phyloP scores from a whole-genome alignment of 2,329 filamentous ascomycete species.

The Colletotrichum acutatum region DNA sequence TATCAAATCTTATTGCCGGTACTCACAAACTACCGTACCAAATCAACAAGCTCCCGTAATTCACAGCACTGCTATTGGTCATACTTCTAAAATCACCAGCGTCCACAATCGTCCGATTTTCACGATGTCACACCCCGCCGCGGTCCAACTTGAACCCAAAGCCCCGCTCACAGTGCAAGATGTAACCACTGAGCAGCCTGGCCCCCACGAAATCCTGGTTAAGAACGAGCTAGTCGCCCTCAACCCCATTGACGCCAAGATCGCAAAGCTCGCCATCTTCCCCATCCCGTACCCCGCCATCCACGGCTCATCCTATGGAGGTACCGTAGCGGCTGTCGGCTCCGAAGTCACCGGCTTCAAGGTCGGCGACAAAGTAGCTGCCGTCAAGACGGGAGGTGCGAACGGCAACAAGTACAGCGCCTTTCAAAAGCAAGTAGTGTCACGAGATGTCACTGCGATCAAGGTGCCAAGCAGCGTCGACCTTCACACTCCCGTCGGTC shows the following conservation, averaged over 20 bases:
- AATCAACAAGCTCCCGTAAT: neutral
- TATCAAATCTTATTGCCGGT: neutral
- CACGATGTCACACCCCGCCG: constrained; percentile 21
- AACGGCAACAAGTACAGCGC: constrained; percentile 19
- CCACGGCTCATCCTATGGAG: constrained; percentile 38
- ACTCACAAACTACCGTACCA: too few relatives aligned
- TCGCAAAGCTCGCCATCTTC: constrained; percentile 39
- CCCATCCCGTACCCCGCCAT: constrained; percentile 35
- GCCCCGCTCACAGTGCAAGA: constrained; percentile 28
- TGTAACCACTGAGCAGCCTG: constrained; percentile 30
- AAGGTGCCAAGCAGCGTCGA: constrained; percentile 42
- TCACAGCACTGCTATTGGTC: neutral
- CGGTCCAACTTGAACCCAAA: constrained; percentile 20
- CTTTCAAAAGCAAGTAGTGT: constrained; percentile 31
- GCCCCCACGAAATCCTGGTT: constrained; percentile 40
- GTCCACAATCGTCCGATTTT: neutral
- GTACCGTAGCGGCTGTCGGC: constrained; percentile 39
- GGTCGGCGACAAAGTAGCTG: constrained; percentile 40
- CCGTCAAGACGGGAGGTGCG: constrained; percentile 8
- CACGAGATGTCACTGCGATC: constrained; percentile 39
- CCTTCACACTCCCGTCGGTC: constrained; percentile 38
- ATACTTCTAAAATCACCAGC: neutral
- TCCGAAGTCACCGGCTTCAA: constrained; percentile 38
- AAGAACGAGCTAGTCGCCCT: constrained; percentile 42
- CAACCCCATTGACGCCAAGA: constrained; percentile 44